Evolutionary conservation across 345 rosid genomes (phyloP).

Genomic region (Bretschneidera sinensis): DNA sequence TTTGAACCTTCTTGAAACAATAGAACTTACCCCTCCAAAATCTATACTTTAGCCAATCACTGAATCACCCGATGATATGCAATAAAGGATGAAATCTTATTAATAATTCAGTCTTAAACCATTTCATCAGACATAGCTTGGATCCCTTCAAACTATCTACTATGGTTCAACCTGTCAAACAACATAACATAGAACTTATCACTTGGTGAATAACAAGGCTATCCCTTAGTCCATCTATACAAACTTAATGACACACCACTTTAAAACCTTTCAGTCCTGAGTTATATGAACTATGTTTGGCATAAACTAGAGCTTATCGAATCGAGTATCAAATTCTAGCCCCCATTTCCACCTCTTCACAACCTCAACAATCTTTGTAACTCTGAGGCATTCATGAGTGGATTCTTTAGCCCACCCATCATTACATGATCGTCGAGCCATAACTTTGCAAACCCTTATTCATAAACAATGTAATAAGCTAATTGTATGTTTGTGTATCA

Average conservation of each 20-base stretch:
- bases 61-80: conserved; percentile 83
- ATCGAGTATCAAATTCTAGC: conserved; percentile 82
- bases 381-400: conserved; percentile 67
- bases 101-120: conserved; percentile 50
- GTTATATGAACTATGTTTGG: conserved; percentile 75
- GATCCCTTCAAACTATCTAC: conserved; percentile 64
- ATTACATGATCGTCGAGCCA: conserved; percentile 89
- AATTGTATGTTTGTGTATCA: conserved; percentile 64
- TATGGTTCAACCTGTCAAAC: conserved; percentile 72
- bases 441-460: conserved; percentile 81
- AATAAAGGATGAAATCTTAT: conserved; percentile 29
- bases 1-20: conserved; percentile 86
- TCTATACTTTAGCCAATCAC: conserved; percentile 83
- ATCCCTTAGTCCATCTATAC: conserved; percentile 90
- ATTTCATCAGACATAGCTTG: conserved; percentile 74
- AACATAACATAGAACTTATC: conserved; percentile 64
- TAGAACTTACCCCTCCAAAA: conserved; percentile 76
- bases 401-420: conserved; percentile 82
- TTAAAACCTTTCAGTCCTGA: conserved; percentile 70
- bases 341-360: conserved; percentile 99
- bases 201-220: conserved; percentile 62
- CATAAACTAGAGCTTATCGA: conserved; percentile 75
- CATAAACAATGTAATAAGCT: conserved; percentile 72
- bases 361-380: conserved; percentile 84
- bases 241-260: conserved; percentile 65